A percentile compares a stretch with the other conserved stretches of the same genome.
Conservation (phyloP, 2,329 filamentous ascomycete genomes). For the Pezicula neosporulosa region DNA sequence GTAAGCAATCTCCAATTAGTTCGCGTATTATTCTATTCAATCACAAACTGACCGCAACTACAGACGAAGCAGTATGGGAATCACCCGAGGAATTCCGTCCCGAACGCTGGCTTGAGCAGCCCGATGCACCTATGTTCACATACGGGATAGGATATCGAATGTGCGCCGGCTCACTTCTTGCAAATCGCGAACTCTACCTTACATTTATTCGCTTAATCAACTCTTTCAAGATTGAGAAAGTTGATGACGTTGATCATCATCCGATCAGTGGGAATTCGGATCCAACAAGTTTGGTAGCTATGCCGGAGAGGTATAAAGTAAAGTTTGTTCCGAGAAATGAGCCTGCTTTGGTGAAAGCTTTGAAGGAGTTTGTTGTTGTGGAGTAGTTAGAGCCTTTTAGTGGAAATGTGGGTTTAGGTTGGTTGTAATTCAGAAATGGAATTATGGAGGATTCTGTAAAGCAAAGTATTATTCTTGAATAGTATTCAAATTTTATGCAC, state of each 20-base stretch:
- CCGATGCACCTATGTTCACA: constrained; percentile 57
- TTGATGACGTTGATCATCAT: constrained; percentile 52
- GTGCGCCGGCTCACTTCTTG: constrained; percentile 61
- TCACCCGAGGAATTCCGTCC: constrained; percentile 57
- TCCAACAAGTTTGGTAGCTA: constrained; percentile 58
- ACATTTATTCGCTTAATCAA: constrained; percentile 60
- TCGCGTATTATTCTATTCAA: background rate
- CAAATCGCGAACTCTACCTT: constrained; percentile 63
- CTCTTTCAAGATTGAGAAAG: constrained; percentile 55
- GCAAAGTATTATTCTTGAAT: too few species aligned
- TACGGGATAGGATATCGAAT: constrained; percentile 66
- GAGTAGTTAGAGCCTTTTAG: background rate
- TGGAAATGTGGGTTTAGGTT: too few species aligned
- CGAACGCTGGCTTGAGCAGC: constrained; percentile 60
- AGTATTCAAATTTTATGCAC: too few species aligned
- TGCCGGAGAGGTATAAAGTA: constrained; percentile 55
- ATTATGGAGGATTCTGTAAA: too few species aligned
- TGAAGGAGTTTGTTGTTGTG: constrained; percentile 26
- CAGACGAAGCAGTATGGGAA: constrained; percentile 50
- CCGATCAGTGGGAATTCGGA: constrained; percentile 57
- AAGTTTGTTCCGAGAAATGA: constrained; percentile 53
- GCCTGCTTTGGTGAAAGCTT: constrained; percentile 36
- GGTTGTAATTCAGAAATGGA: too few species aligned
- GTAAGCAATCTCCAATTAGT: constrained; percentile 32
- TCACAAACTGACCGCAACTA: background rate